Evolutionary conservation across 768 basidiomycete species (phyloP), one percentile per base, ranked within the genome.

Genomic region (Amanita polypyramis): DNA sequence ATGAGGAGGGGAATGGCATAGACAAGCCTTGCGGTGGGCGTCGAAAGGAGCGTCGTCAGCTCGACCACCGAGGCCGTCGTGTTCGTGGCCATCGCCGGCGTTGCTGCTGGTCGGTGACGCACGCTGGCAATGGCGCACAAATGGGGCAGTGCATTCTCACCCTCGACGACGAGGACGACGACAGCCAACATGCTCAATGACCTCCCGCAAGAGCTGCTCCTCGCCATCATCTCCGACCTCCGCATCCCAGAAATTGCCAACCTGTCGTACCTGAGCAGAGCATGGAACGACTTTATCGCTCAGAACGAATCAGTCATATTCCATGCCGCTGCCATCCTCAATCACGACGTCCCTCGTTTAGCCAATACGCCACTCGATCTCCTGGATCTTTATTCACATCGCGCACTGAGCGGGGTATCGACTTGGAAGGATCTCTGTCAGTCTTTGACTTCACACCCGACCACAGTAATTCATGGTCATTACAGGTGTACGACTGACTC

Each of bases 351-450:
- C 15, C 51, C 59, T 25, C 61, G 63, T 4, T 54, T 52, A 0
- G 47, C 55, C 2, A 52, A 54, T 9, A 27, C 61, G 12, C 52
- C 71, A 20, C 55, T 63, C 14, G 60, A 72, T 27, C 61, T 65
- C 6, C 54, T 55, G 20, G 52, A 35, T 3, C 50, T 58, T 0
- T 69, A 66, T 47, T 66, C 68, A 0, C 51, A 57, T 6, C 63
- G 66, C 11, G 63, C 68, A 34, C 50, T 77, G 39, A 50, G 54
- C 3, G 66, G 66, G 14, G 70, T 74, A 2, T 45, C 51, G 0
- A 58, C 60, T 46, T 88, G 85, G 85, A 77, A 74, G 53, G 64
- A 67, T 12, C 72, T 82, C 41, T 86, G 85, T 88, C 53, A 53
- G 75, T 60, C 6, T 35, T 34, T 14, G n/a, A 14, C 29, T 43